These are phyloP conservation scores for Termitomyces sp. DNA, from an alignment of 1,284 basidiomycete species.

Conservation along the genomic window DNA sequence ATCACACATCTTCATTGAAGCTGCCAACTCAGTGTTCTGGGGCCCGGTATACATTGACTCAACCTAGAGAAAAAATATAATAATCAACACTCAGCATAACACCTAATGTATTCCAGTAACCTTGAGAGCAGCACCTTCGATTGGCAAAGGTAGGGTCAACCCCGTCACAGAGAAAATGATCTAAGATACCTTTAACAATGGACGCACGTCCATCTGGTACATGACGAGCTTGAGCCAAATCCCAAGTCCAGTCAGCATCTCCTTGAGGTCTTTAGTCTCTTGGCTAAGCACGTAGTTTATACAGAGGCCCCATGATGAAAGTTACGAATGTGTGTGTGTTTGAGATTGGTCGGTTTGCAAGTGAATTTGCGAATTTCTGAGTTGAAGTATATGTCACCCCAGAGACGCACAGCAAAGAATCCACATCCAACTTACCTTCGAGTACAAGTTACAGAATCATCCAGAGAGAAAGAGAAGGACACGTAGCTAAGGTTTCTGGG, in stretches of 20 bases:
- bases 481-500: conserved; percentile 80
- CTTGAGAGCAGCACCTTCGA: conserved; percentile 68
- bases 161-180: conserved; percentile 92
- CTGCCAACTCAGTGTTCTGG: conserved; percentile 72
- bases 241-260: conserved; percentile 75
- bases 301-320: conserved; percentile 94
- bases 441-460: neutral
- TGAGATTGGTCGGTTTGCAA: conserved; percentile 77
- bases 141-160: conserved; percentile 87
- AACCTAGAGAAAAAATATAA: conserved; percentile 41
- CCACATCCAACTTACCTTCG: conserved; percentile 48
- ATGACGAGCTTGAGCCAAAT: conserved; percentile 90
- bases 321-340: conserved; percentile 87
- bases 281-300: conserved; percentile 97
- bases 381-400: conserved; percentile 98
- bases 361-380: conserved; percentile 82
- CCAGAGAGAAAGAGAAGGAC: neutral
- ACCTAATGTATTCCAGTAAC: conserved; percentile 32
- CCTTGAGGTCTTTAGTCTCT: conserved; percentile 79
- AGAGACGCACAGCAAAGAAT: conserved; percentile 82
- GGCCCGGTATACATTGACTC: conserved; percentile 84
- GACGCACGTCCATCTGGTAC: conserved; percentile 98
- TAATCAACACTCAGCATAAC: neutral
- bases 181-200: conserved; percentile 90
- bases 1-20: conserved; percentile 80